These are phyloP conservation scores for Cyclocybe cylindracea DNA, from an alignment of 768 basidiomycete genomes.

Conservation along the genomic window DNA sequence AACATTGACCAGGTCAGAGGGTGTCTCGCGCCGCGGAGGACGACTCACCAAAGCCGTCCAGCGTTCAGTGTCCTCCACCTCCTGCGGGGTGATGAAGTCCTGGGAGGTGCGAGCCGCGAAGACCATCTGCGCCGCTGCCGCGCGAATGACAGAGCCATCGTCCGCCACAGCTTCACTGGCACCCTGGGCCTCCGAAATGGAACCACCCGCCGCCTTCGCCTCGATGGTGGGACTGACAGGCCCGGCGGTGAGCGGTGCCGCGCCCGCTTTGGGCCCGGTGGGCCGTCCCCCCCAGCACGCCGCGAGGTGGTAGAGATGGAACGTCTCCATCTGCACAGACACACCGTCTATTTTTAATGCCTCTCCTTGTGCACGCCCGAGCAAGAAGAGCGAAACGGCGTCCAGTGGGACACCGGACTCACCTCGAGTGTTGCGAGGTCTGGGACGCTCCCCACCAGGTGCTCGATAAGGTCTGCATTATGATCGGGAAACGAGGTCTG, in stretches of 20 bases:
- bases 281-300: conserved; percentile 57
- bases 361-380: no score
- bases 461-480: conserved; percentile 63
- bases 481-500: conserved; percentile 79
- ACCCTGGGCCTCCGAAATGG: no score
- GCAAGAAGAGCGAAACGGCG: no score
- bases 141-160: conserved; percentile 48
- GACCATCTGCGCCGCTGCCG: conserved; percentile 81
- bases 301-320: conserved; percentile 80
- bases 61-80: conserved; percentile 58
- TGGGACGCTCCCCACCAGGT: conserved; percentile 47
- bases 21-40: neutral
- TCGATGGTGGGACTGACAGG: conserved; percentile 41
- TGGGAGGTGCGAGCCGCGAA: conserved; percentile 75
- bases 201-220: neutral
- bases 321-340: conserved; percentile 74
- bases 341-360: neutral
- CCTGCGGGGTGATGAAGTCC: conserved; percentile 74
- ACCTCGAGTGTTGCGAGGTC: conserved; percentile 75
- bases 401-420: conserved; percentile 1
- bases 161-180: no score
- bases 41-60: conserved; percentile 55
- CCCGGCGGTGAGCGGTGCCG: conserved; percentile 45
- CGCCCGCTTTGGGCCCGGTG: conserved; percentile 17
- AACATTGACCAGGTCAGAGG: conserved; percentile 6